Evolutionary conservation across 768 basidiomycete species (phyloP).

Genomic region (Boletus barrowsii): DNA sequence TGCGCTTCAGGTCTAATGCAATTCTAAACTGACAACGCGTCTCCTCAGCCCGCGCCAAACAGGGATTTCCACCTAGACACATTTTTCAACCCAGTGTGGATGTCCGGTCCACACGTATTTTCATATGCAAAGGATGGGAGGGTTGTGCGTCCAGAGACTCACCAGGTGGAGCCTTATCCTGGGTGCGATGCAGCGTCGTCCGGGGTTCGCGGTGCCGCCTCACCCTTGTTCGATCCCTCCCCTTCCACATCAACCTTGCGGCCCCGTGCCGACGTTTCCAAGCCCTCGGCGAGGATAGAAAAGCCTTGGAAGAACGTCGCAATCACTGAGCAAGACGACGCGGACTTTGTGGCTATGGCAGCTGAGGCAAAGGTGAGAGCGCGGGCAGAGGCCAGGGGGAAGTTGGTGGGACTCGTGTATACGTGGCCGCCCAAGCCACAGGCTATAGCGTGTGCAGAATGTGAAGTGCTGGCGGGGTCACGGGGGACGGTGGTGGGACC

Average conservation of each 20-base stretch:
- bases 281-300: neutral
- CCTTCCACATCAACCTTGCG: neutral
- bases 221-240: no score
- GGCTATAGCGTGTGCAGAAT: conserved; percentile 1
- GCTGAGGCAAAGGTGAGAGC: neutral
- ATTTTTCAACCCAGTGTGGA: conserved; percentile 42
- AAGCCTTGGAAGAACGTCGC: conserved; percentile 32
- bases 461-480: neutral
- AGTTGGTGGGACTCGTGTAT: conserved; percentile 8
- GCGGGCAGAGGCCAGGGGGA: neutral
- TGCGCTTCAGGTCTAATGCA: neutral
- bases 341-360: conserved; percentile 9
- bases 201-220: neutral
- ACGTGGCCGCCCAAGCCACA: conserved; percentile 24
- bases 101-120: conserved; percentile 22
- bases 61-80: conserved; percentile 51
- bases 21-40: neutral
- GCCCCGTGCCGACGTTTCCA: neutral
- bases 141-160: conserved; percentile 7
- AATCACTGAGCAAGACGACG: conserved; percentile 28
- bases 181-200: neutral
- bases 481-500: neutral
- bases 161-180: neutral
- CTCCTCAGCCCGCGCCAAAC: neutral
- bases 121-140: conserved; percentile 19